phyloP scores from a whole-genome alignment of 805 yeast species.

The Saturnispora quitensis region DNA sequence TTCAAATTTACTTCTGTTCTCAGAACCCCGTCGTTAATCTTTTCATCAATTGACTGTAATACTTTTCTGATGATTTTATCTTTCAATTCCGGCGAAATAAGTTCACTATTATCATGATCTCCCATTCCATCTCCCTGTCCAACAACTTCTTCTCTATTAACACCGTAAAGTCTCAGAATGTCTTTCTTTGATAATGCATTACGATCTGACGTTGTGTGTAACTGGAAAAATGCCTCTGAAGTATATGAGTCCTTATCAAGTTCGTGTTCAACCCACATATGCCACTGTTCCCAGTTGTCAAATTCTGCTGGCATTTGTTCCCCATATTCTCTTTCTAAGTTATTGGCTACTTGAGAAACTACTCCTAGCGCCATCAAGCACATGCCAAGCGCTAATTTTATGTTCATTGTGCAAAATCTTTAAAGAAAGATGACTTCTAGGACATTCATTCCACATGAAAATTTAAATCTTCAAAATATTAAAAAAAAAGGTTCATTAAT shows the following conservation, averaged over 20 bases:
- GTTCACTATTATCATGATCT: slow-evolving; percentile 55
- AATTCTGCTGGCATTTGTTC: slow-evolving; percentile 38
- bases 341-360: neutral
- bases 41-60: slow-evolving; percentile 45
- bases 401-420: neutral
- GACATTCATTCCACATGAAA: neutral
- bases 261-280: slow-evolving; percentile 85
- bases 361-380: neutral
- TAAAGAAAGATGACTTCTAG: neutral
- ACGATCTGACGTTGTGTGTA: slow-evolving; percentile 61
- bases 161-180: slow-evolving; percentile 73
- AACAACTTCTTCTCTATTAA: slow-evolving; percentile 58
- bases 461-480: neutral
- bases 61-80: slow-evolving; percentile 48
- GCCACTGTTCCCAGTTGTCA: slow-evolving; percentile 74
- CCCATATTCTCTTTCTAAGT: slow-evolving; percentile 21
- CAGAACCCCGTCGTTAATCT: slow-evolving; percentile 39
- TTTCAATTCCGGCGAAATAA: slow-evolving; percentile 45
- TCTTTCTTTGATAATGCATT: slow-evolving; percentile 32
- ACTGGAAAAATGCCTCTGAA: slow-evolving; percentile 60
- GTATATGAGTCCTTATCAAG: slow-evolving; percentile 21
- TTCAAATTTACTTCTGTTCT: slow-evolving; percentile 37
- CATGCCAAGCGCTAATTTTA: neutral
- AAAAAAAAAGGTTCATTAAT: too few relatives aligned
- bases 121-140: slow-evolving; percentile 94